Evolutionary conservation across 1,284 basidiomycete genomes (phyloP).

Genomic region (Apiotrichum laibachii): DNA sequence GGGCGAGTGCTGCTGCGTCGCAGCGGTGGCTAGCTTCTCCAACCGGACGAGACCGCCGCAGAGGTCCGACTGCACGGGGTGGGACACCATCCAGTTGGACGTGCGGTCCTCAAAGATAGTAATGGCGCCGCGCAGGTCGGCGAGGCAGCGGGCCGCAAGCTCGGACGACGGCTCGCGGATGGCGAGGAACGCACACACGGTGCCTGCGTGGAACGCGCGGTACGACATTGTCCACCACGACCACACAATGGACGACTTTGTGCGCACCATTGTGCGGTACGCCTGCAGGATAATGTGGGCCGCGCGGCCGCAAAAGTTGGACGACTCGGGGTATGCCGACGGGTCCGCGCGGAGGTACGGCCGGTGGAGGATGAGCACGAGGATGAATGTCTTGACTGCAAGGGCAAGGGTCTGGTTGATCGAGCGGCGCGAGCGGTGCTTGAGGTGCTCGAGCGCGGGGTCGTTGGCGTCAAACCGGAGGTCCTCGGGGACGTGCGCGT

Average conservation of each 20-base stretch:
- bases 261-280: constrained; percentile 38
- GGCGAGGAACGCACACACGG: constrained; percentile 50
- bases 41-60: constrained; percentile 46
- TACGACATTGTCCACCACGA: constrained; percentile 50
- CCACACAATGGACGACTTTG: constrained; percentile 46
- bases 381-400: constrained; percentile 48
- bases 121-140: constrained; percentile 43
- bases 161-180: constrained; percentile 46
- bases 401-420: constrained; percentile 48
- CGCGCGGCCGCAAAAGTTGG: constrained; percentile 41
- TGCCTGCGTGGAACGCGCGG: constrained; percentile 50
- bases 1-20: constrained; percentile 19
- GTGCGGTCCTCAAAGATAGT: constrained; percentile 44
- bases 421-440: constrained; percentile 20
- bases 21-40: constrained; percentile 39
- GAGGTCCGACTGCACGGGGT: constrained; percentile 49
- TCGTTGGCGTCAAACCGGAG: constrained; percentile 44
- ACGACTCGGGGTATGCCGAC: constrained; percentile 47
- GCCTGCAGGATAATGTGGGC: constrained; percentile 44
- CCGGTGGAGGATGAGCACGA: constrained; percentile 49
- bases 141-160: constrained; percentile 41
- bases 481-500: constrained; percentile 40
- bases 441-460: constrained; percentile 30
- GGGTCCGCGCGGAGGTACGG: constrained; percentile 51
- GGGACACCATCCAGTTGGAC: constrained; percentile 41